Evolutionary conservation across 352 stramenopile genomes (phyloP).

Genomic region (Phytophthora sp.): DNA sequence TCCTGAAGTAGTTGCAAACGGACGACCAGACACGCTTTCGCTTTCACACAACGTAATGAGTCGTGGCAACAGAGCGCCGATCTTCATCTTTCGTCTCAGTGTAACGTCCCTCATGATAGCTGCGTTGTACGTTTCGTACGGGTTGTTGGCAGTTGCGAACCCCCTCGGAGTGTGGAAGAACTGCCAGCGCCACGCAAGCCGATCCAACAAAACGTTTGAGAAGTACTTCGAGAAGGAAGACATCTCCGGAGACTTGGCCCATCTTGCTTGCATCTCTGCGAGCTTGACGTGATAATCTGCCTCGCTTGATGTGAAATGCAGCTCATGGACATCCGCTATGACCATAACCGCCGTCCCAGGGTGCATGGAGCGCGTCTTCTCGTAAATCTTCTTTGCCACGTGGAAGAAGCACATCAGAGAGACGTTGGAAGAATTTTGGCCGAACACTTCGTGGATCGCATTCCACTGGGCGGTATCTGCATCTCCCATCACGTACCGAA

Average conservation of each 20-base stretch:
- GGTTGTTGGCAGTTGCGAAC: conserved; percentile 31
- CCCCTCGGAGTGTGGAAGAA: conserved; percentile 25
- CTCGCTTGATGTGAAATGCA: conserved; percentile 11
- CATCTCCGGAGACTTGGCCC: conserved; percentile 5
- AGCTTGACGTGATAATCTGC: background rate
- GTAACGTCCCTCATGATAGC: conserved; percentile 32
- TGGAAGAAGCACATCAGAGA: no score
- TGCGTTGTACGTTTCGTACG: conserved; percentile 31
- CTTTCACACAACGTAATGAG: background rate
- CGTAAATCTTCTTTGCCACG: background rate
- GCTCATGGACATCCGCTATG: conserved; percentile 10
- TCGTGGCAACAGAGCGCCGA: conserved; percentile 1
- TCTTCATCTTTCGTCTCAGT: conserved; percentile 2
- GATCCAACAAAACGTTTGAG: conserved; percentile 7
- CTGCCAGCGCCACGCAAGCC: conserved; percentile 17
- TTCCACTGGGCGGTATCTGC: background rate
- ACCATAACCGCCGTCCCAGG: background rate
- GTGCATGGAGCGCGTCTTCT: background rate
- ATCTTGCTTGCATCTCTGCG: background rate
- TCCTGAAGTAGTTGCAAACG: background rate
- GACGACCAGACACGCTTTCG: background rate
- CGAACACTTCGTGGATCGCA: background rate
- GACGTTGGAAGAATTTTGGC: background rate
- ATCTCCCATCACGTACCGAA: no score
- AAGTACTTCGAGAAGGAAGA: background rate